Percentiles rank a stretch among this genome's conserved stretches.
phyloP scores from a whole-genome alignment of 176 grass and related monocot species.

The Rhynchospora pubera region DNA sequence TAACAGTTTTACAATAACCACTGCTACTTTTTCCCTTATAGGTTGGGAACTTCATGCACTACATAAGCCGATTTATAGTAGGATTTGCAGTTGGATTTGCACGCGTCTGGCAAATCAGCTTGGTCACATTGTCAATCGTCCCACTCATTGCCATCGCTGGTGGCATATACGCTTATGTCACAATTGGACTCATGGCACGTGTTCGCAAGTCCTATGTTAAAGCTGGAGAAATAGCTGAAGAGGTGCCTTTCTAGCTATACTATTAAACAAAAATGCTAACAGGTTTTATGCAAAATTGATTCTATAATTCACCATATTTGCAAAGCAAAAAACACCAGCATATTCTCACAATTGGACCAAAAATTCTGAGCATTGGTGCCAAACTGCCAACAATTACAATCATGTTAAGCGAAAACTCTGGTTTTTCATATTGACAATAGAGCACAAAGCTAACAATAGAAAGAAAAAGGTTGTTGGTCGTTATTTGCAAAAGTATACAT shows the following conservation, averaged over 20 bases:
- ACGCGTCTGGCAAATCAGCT: slow-evolving; percentile 90
- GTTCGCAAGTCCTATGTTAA: slow-evolving; percentile 95
- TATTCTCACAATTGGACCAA: neutral
- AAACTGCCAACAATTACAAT: neutral
- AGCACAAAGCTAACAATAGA: no score
- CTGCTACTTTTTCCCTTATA: slow-evolving; percentile 16
- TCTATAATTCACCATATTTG: neutral
- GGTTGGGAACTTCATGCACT: slow-evolving; percentile 99
- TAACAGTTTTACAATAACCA: neutral
- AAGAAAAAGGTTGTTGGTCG: neutral
- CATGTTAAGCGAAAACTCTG: neutral
- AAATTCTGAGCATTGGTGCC: neutral
- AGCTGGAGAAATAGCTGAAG: slow-evolving; percentile 95
- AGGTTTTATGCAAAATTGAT: neutral
- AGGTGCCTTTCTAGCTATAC: slow-evolving; percentile 28
- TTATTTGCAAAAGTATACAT: neutral
- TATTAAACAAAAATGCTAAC: neutral
- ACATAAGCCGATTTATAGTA: slow-evolving; percentile 84
- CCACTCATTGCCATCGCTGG: slow-evolving; percentile 87
- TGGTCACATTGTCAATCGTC: slow-evolving; percentile 88
- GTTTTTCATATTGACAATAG: neutral
- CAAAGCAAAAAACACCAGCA: no score
- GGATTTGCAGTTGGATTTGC: slow-evolving; percentile 92
- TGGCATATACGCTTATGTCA: slow-evolving; percentile 77
- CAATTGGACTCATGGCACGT: slow-evolving; percentile 79